Evolutionary conservation across 495 filamentous ascomycete species (phyloP), one percentile per base, ranked within the genome.

Genomic region (Penicillium alfredii): DNA sequence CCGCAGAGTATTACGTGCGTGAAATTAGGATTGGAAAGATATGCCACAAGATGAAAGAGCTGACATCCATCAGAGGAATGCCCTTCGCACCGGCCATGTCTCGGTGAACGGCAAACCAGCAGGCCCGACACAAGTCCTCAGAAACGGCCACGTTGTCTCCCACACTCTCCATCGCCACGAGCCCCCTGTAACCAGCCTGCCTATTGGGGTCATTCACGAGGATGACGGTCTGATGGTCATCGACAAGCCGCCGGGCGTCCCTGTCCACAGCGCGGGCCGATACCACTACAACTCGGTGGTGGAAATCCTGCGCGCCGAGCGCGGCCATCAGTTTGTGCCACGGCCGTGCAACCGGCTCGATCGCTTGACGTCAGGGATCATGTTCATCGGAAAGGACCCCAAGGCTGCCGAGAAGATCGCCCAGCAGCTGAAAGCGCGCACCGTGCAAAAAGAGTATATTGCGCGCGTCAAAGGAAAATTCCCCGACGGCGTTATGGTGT

Each of bases 111-210:
- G 84, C 19, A 78, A 85, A 53, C 57, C 23, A 56, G 82, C 30
- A 44, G 68, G 9, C 70, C 78, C 24, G 47, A 70, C 63, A 60
- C 80, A 61, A 5, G 58, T 74, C 28, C 65, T 90, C 35, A 82
- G 78, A 51, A 87, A 90, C 55, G 85, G 85, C 37, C 84, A 95
- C 41, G 68, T 94, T 26, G 81, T 98, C 26, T 88, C 84, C 4
- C 92, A 98, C 58, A 97, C 88, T 4, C 73, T 92, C 35, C 92
- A 98, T 58, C 86, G 92, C 22, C 92, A 98, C 55, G 92, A 98
- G 59, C 93, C 92, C 3, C 92, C 92, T 4, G 83, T 94, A 15
- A 86, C 84, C 2, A 78, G 74, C n/a, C 67, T 82, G 8, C 74
- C 84, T 0, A 83, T 97, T 23, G 76, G 76, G 3, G 78, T 94